Conservation (phyloP, 176 grass and related monocot genomes). For the Melocanna baccifera region DNA sequence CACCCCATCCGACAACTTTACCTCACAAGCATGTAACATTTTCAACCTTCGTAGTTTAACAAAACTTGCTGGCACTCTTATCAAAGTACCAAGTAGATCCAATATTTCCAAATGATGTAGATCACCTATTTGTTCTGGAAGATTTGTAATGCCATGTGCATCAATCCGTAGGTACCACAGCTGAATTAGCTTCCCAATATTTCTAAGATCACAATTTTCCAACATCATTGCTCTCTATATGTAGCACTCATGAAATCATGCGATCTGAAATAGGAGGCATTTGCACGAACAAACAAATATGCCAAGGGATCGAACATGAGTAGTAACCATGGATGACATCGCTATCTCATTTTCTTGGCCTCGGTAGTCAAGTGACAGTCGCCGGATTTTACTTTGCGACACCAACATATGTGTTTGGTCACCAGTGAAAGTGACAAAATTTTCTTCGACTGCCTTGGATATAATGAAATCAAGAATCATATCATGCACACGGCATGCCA, state of each 20-base stretch:
- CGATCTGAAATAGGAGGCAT: not conserved
- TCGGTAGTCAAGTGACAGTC: slow-evolving; percentile 9
- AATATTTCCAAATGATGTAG: slow-evolving; percentile 22
- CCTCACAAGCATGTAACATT: rapidly evolving
- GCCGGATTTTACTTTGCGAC: not conserved
- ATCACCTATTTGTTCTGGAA: slow-evolving; percentile 25
- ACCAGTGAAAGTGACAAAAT: slow-evolving; percentile 11
- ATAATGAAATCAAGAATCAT: slow-evolving; percentile 33
- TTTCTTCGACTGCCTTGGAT: slow-evolving; percentile 20
- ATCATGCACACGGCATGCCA: slow-evolving; percentile 21
- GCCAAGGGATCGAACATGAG: slow-evolving; percentile 25
- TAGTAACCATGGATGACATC: not conserved
- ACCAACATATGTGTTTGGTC: not conserved
- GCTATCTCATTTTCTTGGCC: not conserved
- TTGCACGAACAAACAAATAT: slow-evolving; percentile 2
- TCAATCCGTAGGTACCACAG: slow-evolving; percentile 12
- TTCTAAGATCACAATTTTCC: slow-evolving; percentile 6
- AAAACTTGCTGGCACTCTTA: not conserved
- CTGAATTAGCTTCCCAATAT: not conserved
- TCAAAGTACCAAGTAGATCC: not conserved
- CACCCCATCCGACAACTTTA: not conserved
- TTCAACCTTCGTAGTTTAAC: not conserved
- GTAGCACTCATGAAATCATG: not conserved
- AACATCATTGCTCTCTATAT: not conserved
- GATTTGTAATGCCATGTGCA: not conserved